Conservation (phyloP, 73 alveolate genomes). For the Paraurostyla sp. region DNA sequence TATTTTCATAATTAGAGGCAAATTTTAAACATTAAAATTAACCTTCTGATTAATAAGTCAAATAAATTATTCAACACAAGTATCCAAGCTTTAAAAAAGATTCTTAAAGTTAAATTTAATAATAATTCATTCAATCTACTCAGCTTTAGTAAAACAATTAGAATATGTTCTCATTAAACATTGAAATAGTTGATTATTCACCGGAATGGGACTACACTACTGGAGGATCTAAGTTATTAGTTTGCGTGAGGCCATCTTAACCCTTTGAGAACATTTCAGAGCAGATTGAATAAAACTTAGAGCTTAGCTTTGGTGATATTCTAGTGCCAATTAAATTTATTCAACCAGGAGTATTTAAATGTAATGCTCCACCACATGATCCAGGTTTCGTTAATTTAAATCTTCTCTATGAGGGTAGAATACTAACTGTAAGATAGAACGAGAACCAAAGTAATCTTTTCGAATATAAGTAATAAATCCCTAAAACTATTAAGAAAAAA, state of each 20-base stretch:
- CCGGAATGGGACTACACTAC: slow-evolving; percentile 84
- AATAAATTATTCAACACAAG: not conserved
- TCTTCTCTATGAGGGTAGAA: slow-evolving; percentile 62
- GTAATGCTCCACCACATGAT: slow-evolving; percentile 78
- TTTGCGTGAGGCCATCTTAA: slow-evolving; percentile 70
- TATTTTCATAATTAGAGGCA: slow-evolving; percentile 12
- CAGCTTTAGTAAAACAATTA: too few species aligned
- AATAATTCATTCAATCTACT: too few species aligned
- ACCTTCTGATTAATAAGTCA: not conserved
- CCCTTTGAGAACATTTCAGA: slow-evolving; percentile 58
- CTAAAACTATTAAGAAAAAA: slow-evolving; percentile 28
- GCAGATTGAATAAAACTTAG: slow-evolving; percentile 23
- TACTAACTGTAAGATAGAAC: slow-evolving; percentile 2
- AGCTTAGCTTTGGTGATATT: slow-evolving; percentile 70
- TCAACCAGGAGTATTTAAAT: slow-evolving; percentile 76
- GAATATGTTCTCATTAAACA: too few species aligned
- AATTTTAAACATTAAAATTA: not conserved
- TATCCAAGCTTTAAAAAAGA: too few species aligned
- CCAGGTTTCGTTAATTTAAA: slow-evolving; percentile 72
- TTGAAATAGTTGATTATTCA: slow-evolving; percentile 73
- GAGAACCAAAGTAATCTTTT: slow-evolving; percentile 10
- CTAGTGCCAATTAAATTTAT: slow-evolving; percentile 70
- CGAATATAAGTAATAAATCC: slow-evolving; percentile 49
- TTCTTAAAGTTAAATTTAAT: too few species aligned
- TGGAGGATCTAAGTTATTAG: slow-evolving; percentile 76